Conservation (phyloP, 179 eudicot species). For the Gypsophila paniculata region DNA sequence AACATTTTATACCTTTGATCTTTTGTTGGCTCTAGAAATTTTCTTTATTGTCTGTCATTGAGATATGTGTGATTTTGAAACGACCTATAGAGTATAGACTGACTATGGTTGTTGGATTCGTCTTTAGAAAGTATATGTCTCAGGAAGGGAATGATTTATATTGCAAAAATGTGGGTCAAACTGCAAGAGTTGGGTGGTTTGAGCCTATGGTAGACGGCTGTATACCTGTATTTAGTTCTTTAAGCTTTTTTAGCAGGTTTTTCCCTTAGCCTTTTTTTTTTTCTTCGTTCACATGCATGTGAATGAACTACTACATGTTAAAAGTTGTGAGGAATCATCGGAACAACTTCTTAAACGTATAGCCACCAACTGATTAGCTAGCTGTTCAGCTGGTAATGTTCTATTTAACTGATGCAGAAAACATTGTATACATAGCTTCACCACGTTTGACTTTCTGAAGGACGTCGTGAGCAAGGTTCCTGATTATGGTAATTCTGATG, state of each 20-base stretch:
- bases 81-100: neutral
- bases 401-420: conserved; percentile 48
- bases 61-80: neutral
- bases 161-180: neutral
- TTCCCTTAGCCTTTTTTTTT: neutral
- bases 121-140: neutral
- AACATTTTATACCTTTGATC: neutral
- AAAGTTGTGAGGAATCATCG: neutral
- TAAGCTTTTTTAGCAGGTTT: neutral
- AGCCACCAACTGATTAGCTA: neutral
- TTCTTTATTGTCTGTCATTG: neutral
- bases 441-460: conserved; percentile 88
- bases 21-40: neutral
- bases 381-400: conserved; percentile 13
- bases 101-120: neutral
- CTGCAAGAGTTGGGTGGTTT: neutral
- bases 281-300: neutral
- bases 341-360: neutral
- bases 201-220: neutral
- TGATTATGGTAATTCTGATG: conserved; percentile 80
- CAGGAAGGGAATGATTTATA: neutral
- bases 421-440: conserved; percentile 85
- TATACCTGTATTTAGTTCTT: neutral
- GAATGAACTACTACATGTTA: neutral
- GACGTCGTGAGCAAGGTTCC: conserved; percentile 96